Conservation (phyloP, 371 early-diverging fungal genomes). For the Synchytrium microbalum region DNA sequence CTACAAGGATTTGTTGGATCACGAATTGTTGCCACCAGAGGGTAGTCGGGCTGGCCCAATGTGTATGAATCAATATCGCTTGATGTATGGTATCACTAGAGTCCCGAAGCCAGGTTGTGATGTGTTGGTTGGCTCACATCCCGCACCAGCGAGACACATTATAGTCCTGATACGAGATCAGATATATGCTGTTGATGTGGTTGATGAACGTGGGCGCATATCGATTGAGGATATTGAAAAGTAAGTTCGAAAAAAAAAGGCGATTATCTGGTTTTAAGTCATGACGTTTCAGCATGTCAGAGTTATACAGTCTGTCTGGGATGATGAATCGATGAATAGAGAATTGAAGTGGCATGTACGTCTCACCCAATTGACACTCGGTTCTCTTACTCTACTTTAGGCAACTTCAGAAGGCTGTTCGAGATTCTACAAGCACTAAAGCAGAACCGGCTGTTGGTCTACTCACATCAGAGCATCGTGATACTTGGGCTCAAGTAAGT, state of each 20-base stretch:
- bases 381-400: not conserved
- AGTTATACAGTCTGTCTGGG: slow-evolving; percentile 25
- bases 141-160: slow-evolving; percentile 63
- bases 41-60: slow-evolving; percentile 31
- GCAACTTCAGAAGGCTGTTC: not conserved
- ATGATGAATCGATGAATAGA: slow-evolving; percentile 64
- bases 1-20: not conserved
- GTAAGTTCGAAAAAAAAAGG: slow-evolving; percentile 15
- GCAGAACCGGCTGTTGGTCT: slow-evolving; percentile 1
- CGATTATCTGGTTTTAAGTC: slow-evolving; percentile 1
- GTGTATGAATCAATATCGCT: slow-evolving; percentile 84
- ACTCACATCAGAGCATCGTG: slow-evolving; percentile 10
- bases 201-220: slow-evolving; percentile 34
- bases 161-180: slow-evolving; percentile 75
- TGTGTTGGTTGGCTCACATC: slow-evolving; percentile 56
- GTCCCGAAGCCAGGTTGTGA: slow-evolving; percentile 72
- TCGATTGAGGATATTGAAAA: slow-evolving; percentile 2
- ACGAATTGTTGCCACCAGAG: slow-evolving; percentile 12
- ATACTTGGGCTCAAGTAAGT: slow-evolving; percentile 9
- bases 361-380: slow-evolving; percentile 27
- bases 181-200: slow-evolving; percentile 63
- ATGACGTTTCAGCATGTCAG: not conserved
- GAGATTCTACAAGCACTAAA: not conserved
- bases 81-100: slow-evolving; percentile 79
- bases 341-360: slow-evolving; percentile 29